Evolutionary conservation across 108 stramenopile genomes (phyloP), one percentile per base, ranked within the genome.

Genomic region (Bacterosira constricta): DNA sequence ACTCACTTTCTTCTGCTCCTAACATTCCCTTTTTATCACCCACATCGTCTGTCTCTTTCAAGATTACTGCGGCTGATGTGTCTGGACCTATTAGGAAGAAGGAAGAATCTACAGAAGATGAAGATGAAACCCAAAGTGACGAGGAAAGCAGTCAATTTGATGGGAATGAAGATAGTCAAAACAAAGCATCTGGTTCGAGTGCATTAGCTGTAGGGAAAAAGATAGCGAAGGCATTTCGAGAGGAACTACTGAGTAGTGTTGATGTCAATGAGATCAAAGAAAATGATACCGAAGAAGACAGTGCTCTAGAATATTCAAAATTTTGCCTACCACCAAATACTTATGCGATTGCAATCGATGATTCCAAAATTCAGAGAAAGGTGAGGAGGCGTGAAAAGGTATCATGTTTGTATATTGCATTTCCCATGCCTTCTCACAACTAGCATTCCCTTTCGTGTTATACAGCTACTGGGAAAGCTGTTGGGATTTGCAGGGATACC

Each of bases 301-400:
- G n/a, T n/a, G n/a, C n/a, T n/a, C n/a, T n/a, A n/a, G n/a, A n/a
- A n/a, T n/a, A n/a, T n/a, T n/a, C n/a, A n/a, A n/a, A n/a, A 9
- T 69, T 75, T 11, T 50, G 20, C 27, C 46, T 76, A 21, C 80
- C 73, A 20, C 20, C 23, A 35, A 35, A 31, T 29, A 74, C 41
- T 26, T 74, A 55, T 54, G 85, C 69, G 2, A 54, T 86, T 64
- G 82, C 54, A 3, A 81, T 86, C 31, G 85, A 86, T 41, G 85
- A 86, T 67, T 82, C 81, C 2, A 69, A 55, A 21, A 81, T 86
- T 62, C 85, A 86, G 55, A 57, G 74, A 52, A 86, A 83, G 54
- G n/a, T n/a, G n/a, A n/a, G n/a, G n/a, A n/a, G n/a, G n/a, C n/a
- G n/a, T n/a, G n/a, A n/a, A n/a, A n/a, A n/a, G n/a, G n/a, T n/a